Evolutionary conservation across 1,139 yeast genomes (phyloP), one percentile per base, ranked within the genome.

Genomic region (Blastobotrys ciferrii): DNA sequence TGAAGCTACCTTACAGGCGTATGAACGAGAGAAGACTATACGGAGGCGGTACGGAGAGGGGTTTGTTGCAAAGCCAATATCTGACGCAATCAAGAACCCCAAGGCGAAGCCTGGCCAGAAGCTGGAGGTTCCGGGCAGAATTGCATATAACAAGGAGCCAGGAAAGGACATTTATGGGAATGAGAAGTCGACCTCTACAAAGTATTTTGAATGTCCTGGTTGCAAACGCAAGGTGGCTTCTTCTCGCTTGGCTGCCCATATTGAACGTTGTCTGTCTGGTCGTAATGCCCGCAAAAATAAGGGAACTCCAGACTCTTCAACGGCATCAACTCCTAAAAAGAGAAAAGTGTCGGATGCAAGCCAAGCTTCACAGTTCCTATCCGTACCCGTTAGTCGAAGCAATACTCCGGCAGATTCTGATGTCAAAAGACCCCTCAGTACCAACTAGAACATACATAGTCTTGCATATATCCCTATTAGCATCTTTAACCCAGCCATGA

Each of bases 221-320:
- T 92, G 98, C 67, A 81, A 80, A 5, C 73, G 98, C 49, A 87
- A 84, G 61, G 84, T 92, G 13, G 92, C 96, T 0, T 96, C 96
- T 0, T 83, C 87, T 33, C 73, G 98, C 52, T 89, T 87, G 72
- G 97, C 98, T 2, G 91, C 87, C 46, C 98, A 92, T 67, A 75
- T 91, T 42, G 94, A 88, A 62, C 80, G 95, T 59, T 92, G 98
- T 62, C 68, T 89, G 33, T 87, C 81, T 30, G 84, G 87, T 2
- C 56, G 72, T 13, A 64, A 59, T 39, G 54, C 58, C 15, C 52
- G 64, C 32, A 49, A 37, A 51, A 43, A 31, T 32, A 40, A 45
- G 23, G 31, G 42, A 38, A 11, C 39, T 15, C 44, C 23, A 13
- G 20, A 13, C 12, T 9, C 13, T 9, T 38, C 18, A 9, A 18